A percentile compares a stretch with the other conserved stretches of the same genome.
phyloP scores from a whole-genome alignment of 2,329 filamentous ascomycete species.

The Tolypocladium endophyticum region DNA sequence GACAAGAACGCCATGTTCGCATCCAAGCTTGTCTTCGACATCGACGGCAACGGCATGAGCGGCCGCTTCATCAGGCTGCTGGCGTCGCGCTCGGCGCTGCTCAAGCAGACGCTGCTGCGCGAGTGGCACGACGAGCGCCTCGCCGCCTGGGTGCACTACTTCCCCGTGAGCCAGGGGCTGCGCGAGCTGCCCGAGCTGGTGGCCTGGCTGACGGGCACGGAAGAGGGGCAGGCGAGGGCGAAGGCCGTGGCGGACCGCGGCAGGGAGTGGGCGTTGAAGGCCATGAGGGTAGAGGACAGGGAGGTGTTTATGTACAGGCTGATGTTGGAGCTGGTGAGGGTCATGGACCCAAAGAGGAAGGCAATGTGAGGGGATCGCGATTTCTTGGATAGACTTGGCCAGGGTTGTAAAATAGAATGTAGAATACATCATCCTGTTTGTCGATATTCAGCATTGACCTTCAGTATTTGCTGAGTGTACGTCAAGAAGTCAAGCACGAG shows the following conservation, averaged over 20 bases:
- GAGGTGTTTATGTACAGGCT: constrained; percentile 50
- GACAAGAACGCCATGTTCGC: constrained; percentile 22
- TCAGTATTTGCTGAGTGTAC: too few species aligned
- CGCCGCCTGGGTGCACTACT: constrained; percentile 45
- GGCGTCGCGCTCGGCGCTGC: constrained; percentile 30
- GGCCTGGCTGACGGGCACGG: constrained; percentile 30
- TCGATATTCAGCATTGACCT: too few species aligned
- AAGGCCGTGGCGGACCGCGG: constrained; percentile 42
- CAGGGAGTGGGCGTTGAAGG: constrained; percentile 40
- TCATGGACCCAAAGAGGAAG: constrained; percentile 22
- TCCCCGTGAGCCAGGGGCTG: constrained; percentile 38
- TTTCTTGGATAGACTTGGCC: too few species aligned
- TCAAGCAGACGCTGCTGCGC: constrained; percentile 41
- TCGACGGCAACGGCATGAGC: constrained; percentile 46
- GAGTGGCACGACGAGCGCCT: constrained; percentile 51
- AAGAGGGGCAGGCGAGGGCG: constrained; percentile 35
- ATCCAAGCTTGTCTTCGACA: constrained; percentile 35
- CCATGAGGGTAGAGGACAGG: constrained; percentile 47
- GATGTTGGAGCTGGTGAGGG: constrained; percentile 42
- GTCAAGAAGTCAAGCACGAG: too few species aligned
- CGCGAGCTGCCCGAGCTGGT: constrained; percentile 43
- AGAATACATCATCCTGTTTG: too few species aligned
- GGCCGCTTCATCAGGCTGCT: constrained; percentile 42
- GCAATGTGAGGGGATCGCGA: neutral
- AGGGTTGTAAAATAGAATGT: too few species aligned